A percentile compares a stretch with the other conserved stretches of the same genome.
These are phyloP conservation scores for Auricularia sp. DNA, from an alignment of 768 basidiomycete species.

Conservation along the genomic window DNA sequence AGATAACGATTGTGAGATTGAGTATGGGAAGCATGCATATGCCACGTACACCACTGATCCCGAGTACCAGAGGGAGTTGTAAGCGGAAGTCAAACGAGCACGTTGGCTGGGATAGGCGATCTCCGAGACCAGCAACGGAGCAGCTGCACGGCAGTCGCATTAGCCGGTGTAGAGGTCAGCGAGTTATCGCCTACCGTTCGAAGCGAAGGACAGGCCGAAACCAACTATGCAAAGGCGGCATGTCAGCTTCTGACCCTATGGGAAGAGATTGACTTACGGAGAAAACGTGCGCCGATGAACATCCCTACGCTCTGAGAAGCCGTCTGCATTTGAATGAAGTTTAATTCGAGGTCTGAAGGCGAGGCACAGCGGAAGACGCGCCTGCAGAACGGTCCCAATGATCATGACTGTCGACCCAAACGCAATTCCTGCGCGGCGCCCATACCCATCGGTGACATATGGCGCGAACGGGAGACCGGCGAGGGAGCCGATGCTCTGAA, in stretches of 20 bases:
- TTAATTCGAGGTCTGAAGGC: neutral
- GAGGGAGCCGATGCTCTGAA: conserved; percentile 44
- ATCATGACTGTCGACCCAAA: conserved; percentile 59
- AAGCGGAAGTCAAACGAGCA: conserved; percentile 64
- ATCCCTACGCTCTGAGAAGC: conserved; percentile 33
- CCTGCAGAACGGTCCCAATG: conserved; percentile 49
- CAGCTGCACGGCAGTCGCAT: conserved; percentile 24
- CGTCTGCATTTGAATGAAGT: neutral
- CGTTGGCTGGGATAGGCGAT: conserved; percentile 69
- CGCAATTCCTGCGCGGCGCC: conserved; percentile 56
- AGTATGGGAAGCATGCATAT: no score
- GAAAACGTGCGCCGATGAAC: conserved; percentile 48
- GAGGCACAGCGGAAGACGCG: conserved; percentile 14
- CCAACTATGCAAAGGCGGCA: conserved; percentile 35
- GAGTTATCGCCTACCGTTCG: conserved; percentile 26
- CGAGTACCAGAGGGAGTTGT: conserved; percentile 63
- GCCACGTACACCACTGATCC: conserved; percentile 24
- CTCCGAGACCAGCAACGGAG: conserved; percentile 55
- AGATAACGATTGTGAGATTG: neutral
- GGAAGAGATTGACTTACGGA: conserved; percentile 17
- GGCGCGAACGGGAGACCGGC: conserved; percentile 63
- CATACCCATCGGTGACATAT: conserved; percentile 61
- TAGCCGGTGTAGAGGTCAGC: neutral
- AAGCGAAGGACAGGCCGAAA: conserved; percentile 49
- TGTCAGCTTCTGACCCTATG: neutral